Evolutionary conservation across 1,139 yeast genomes (phyloP).

Genomic region (Hanseniaspora sp.): DNA sequence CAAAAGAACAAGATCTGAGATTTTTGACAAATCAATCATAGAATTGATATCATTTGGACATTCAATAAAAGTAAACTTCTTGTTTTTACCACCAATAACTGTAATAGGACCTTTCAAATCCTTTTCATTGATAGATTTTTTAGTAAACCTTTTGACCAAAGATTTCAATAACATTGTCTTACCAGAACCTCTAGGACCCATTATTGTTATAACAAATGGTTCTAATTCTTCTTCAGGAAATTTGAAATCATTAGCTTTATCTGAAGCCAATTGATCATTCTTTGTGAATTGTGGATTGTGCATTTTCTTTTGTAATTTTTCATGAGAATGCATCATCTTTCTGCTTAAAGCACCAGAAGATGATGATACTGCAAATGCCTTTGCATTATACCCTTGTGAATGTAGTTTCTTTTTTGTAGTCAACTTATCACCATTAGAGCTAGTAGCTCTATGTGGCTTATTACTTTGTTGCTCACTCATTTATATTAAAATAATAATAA

Average conservation of each 20-base stretch:
- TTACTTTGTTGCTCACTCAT: conserved; percentile 30
- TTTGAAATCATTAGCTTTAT: conserved; percentile 13
- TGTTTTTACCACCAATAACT: conserved; percentile 90
- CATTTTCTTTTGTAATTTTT: conserved; percentile 69
- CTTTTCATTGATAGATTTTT: conserved; percentile 65
- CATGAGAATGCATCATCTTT: conserved; percentile 75
- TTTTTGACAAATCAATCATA: conserved; percentile 92
- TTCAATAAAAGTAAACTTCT: conserved; percentile 86
- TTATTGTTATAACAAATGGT: conserved; percentile 90
- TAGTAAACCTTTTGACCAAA: conserved; percentile 76
- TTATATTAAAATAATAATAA: background rate
- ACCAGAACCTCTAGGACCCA: conserved; percentile 99
- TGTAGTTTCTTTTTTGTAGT: conserved; percentile 80
- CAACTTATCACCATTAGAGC: conserved; percentile 12
- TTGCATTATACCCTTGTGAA: conserved; percentile 82
- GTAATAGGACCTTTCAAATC: conserved; percentile 86
- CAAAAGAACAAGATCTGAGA: conserved; percentile 81
- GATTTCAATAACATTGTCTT: conserved; percentile 89
- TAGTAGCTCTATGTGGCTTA: conserved; percentile 38
- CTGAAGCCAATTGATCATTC: conserved; percentile 33
- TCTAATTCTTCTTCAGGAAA: conserved; percentile 92
- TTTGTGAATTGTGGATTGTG: conserved; percentile 98
- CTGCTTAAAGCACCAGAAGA: conserved; percentile 84
- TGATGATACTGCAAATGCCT: conserved; percentile 80
- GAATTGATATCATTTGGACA: conserved; percentile 82